A percentile compares a stretch with the other conserved stretches of the same genome.
phyloP scores from a whole-genome alignment of 2,329 filamentous ascomycete species.

The Nemania diffusa region DNA sequence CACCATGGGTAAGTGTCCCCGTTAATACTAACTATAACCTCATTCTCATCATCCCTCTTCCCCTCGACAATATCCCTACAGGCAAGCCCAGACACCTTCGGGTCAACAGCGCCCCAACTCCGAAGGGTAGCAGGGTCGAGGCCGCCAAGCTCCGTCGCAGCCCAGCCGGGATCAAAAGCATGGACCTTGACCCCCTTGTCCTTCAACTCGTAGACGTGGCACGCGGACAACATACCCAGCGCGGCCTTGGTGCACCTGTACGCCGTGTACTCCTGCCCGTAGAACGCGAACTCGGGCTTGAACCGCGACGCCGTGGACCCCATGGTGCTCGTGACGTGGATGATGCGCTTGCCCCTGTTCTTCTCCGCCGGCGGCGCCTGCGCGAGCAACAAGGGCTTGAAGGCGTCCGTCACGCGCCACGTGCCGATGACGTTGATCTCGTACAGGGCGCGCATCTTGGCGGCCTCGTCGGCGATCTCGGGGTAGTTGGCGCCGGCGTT shows the following conservation, averaged over 20 bases:
- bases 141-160: constrained; percentile 35
- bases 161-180: constrained; percentile 38
- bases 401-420: constrained; percentile 33
- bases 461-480: constrained; percentile 25
- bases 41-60: constrained; percentile 28
- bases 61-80: constrained; percentile 32
- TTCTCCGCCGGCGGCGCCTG: constrained; percentile 7
- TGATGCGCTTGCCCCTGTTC: constrained; percentile 35
- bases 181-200: constrained; percentile 36
- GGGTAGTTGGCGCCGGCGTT: no score
- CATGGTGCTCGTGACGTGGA: constrained; percentile 38
- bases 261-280: constrained; percentile 19
- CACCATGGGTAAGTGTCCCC: constrained; percentile 28
- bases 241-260: constrained; percentile 40
- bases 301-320: constrained; percentile 34
- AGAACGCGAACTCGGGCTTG: constrained; percentile 23
- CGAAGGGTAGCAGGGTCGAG: neutral
- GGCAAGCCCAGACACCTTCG: constrained; percentile 22
- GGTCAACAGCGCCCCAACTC: constrained; percentile 26
- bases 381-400: constrained; percentile 33
- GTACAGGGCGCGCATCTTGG: constrained; percentile 32
- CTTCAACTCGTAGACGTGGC: constrained; percentile 35
- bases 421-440: constrained; percentile 39
- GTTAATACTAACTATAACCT: constrained; percentile 27
- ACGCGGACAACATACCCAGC: constrained; percentile 39